Base-by-base conservation (phyloP, 2,329 filamentous ascomycete species). In the Diaporthe citriasiana region DNA sequence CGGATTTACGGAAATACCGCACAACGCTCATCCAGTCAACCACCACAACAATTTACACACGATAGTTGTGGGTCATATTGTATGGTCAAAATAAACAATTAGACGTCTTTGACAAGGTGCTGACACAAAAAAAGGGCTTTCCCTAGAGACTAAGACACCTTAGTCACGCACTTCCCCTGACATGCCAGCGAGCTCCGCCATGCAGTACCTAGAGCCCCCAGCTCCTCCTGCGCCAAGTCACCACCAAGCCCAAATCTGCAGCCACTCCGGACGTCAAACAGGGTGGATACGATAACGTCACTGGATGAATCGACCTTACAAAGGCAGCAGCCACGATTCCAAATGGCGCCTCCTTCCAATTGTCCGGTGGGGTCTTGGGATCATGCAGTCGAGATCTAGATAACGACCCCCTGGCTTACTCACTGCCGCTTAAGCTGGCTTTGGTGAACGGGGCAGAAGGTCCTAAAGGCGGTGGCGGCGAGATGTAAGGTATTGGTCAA, bases 401-500 rank as follows among this genome's bases (percentile, higher is more conserved):
- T 73, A 42, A 42, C 35, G 35, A 12, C 22, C 19, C 45, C 5
- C 19, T 38, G 42, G 35, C 45, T 53, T 47, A 57, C 59, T 70
- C 65, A 53, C 25, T 35, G 19, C 25, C 33, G 13, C 70, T 73
- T 22, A 59, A 27, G 51, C 27, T 53, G 22, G 53, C 27, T 30
- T 38, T n/a, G 35, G 27, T n/a, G 12, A 17, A 30, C 15, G 13
- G n/a, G 40, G 55, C 30, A 42, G 17, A 19, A 63, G 17, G 35
- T 10, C 15, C 30, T n/a, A 38, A 22, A 12, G 45, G 19, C 65
- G 25, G 19, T 38, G 30, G 22, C 25, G 22, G 45, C 45, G 33
- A 38, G 27, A 25, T 51, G 33, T 70, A 25, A 70, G 38, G 35
- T 13, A 33, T 74, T 65, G 55, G 73, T 73, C 55, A 74, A 57